Percentiles rank a stretch among this genome's conserved stretches.
These are phyloP conservation scores for Saturnispora saitoi DNA, from an alignment of 805 yeast species.

Conservation along the genomic window DNA sequence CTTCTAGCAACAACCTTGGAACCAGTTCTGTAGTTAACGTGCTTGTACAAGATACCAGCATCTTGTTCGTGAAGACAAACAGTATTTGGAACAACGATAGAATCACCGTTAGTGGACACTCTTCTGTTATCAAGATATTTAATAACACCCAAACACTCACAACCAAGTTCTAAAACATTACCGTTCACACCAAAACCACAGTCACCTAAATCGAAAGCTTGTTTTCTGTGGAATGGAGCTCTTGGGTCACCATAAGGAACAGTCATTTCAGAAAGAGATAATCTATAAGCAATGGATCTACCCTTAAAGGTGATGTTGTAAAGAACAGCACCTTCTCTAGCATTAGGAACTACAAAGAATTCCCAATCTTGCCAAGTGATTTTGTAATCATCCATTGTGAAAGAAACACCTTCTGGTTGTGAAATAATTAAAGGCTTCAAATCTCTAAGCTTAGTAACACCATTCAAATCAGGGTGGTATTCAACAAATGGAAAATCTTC, in stretches of 20 bases:
- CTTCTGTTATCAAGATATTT: slow-evolving; percentile 60
- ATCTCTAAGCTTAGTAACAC: slow-evolving; percentile 41
- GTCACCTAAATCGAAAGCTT: slow-evolving; percentile 81
- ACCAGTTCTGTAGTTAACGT: slow-evolving; percentile 68
- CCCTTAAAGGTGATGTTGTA: slow-evolving; percentile 71
- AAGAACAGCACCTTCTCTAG: slow-evolving; percentile 72
- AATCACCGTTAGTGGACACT: slow-evolving; percentile 51
- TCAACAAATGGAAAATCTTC: slow-evolving; percentile 52
- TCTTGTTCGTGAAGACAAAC: slow-evolving; percentile 79
- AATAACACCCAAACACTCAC: slow-evolving; percentile 77
- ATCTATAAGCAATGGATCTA: slow-evolving; percentile 64
- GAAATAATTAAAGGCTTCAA: slow-evolving; percentile 59
- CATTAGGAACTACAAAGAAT: slow-evolving; percentile 59
- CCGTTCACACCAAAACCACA: slow-evolving; percentile 74
- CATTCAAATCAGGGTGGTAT: slow-evolving; percentile 65
- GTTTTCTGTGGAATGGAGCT: slow-evolving; percentile 77
- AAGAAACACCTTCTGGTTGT: slow-evolving; percentile 80
- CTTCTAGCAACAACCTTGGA: slow-evolving; percentile 67
- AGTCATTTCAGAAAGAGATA: slow-evolving; percentile 74
- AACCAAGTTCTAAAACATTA: slow-evolving; percentile 60
- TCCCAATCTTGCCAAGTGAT: slow-evolving; percentile 81
- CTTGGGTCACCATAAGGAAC: slow-evolving; percentile 85
- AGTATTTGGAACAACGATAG: slow-evolving; percentile 55
- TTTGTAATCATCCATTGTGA: slow-evolving; percentile 48
- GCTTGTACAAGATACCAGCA: slow-evolving; percentile 69